Conservation (phyloP, 495 filamentous ascomycete species). For the Annulohypoxylon stygium region DNA sequence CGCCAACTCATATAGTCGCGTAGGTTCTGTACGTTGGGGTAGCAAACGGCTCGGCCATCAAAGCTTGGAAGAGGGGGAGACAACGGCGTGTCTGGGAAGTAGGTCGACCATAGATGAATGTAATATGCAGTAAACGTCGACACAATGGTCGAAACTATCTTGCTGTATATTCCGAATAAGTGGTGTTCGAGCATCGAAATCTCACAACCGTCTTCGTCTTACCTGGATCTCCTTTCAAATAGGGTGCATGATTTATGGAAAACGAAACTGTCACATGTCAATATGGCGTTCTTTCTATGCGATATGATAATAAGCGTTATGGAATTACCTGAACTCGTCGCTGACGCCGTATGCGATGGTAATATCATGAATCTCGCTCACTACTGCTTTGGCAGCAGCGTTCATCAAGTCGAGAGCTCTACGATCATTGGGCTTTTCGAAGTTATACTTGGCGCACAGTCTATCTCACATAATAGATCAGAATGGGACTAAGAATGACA, state of each 20-base stretch:
- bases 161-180: constrained; percentile 64
- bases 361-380: constrained; percentile 87
- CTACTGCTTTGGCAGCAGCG: constrained; percentile 82
- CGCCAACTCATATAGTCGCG: constrained; percentile 97
- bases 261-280: constrained; percentile 74
- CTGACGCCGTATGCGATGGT: constrained; percentile 90
- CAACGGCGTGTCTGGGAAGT: constrained; percentile 76
- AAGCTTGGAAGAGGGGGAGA: constrained; percentile 86
- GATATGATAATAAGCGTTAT: background rate
- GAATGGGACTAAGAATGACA: background rate
- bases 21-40: constrained; percentile 81
- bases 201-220: constrained; percentile 48
- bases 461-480: constrained; percentile 55
- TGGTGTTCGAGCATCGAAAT: background rate
- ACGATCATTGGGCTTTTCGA: constrained; percentile 91
- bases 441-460: constrained; percentile 83
- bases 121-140: constrained; percentile 96
- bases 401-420: constrained; percentile 95
- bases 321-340: constrained; percentile 84
- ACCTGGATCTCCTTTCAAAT: constrained; percentile 90
- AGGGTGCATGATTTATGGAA: constrained; percentile 83
- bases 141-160: constrained; percentile 88
- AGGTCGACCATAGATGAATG: constrained; percentile 80
- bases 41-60: constrained; percentile 90
- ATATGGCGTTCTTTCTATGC: background rate